Percentiles rank a stretch among this genome's conserved stretches.
Conservation (phyloP, 768 basidiomycete species). For the Mycena albidolilacea region DNA sequence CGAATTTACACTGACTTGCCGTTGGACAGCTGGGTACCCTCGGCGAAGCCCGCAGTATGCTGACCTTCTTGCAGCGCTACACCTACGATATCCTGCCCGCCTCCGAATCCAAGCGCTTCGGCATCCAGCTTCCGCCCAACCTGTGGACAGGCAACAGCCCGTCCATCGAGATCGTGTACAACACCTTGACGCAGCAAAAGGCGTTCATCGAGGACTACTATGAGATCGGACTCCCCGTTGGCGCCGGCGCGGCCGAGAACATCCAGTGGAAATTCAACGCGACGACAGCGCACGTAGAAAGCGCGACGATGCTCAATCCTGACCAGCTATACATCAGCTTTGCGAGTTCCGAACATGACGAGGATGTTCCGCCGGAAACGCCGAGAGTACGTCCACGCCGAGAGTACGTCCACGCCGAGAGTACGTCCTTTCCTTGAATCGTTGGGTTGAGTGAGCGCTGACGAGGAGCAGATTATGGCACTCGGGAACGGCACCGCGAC, state of each 20-base stretch:
- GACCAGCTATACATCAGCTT: slow-evolving; percentile 66
- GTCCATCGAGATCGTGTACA: slow-evolving; percentile 60
- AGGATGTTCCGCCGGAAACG: slow-evolving; percentile 51
- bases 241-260: slow-evolving; percentile 54
- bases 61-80: slow-evolving; percentile 66
- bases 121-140: slow-evolving; percentile 58
- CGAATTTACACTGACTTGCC: slow-evolving; percentile 8
- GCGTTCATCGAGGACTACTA: slow-evolving; percentile 68
- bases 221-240: slow-evolving; percentile 51
- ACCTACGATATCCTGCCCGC: slow-evolving; percentile 58
- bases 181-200: slow-evolving; percentile 51
- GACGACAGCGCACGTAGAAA: slow-evolving; percentile 56
- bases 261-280: slow-evolving; percentile 61
- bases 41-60: slow-evolving; percentile 66
- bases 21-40: slow-evolving; percentile 60
- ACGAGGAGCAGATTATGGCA: slow-evolving; percentile 56
- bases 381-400: slow-evolving; percentile 54
- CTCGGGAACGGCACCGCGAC: slow-evolving; percentile 55
- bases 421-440: slow-evolving; percentile 42
- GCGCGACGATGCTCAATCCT: slow-evolving; percentile 54
- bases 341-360: slow-evolving; percentile 59
- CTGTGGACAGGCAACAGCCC: slow-evolving; percentile 67
- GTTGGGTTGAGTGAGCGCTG: neutral
- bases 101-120: slow-evolving; percentile 55
- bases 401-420: too few species aligned